These are phyloP conservation scores for Cordyceps cateniannulata DNA, from an alignment of 2,329 filamentous ascomycete genomes.

Conservation along the genomic window DNA sequence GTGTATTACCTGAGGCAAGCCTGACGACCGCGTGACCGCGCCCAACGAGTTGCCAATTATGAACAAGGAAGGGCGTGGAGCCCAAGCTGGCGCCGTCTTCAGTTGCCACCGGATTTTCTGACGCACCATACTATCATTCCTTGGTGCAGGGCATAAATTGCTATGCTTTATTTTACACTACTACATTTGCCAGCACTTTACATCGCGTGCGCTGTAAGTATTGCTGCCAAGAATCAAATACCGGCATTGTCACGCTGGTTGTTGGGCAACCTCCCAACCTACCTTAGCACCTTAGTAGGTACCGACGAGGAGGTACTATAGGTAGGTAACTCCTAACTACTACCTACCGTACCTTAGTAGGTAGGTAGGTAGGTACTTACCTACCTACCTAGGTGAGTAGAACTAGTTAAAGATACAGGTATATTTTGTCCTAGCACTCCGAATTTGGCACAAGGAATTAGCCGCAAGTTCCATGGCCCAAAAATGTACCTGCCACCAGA, in stretches of 20 bases:
- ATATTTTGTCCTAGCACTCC: too few species aligned
- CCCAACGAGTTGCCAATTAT: background rate
- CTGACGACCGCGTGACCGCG: background rate
- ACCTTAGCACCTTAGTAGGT: too few species aligned
- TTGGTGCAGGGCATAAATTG: background rate
- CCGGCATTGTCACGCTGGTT: background rate
- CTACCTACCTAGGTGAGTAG: background rate
- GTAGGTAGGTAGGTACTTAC: background rate
- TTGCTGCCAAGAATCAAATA: background rate
- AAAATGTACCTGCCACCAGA: background rate
- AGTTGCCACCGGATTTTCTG: background rate
- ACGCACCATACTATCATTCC: background rate
- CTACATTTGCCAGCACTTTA: background rate
- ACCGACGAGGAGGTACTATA: too few species aligned
- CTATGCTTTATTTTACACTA: background rate
- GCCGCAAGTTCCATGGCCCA: background rate
- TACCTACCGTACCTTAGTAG: too few species aligned
- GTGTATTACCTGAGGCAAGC: background rate
- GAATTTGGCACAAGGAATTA: background rate
- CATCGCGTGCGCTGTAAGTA: too few species aligned
- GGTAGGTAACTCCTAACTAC: too few species aligned
- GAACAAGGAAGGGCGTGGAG: slow-evolving; percentile 7
- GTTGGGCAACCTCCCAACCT: background rate
- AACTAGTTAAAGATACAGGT: too few species aligned
- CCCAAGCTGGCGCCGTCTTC: background rate